Base-by-base conservation (phyloP, 2,329 filamentous ascomycete genomes). In the Sarocladium strictum region DNA sequence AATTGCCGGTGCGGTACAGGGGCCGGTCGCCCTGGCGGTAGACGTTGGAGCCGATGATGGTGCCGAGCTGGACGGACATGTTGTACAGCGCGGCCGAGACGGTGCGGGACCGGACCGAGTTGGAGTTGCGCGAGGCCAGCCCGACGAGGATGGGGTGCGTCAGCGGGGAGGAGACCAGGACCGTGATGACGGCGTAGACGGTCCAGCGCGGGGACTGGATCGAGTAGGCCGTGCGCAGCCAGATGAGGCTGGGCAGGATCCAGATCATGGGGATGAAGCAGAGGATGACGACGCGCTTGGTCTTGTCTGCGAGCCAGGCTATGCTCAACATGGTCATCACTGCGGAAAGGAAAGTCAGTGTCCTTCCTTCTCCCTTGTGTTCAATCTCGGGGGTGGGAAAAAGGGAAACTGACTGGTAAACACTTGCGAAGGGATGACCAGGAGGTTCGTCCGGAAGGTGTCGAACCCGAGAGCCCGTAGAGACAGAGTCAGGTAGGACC, bases 81-180 rank as follows among this genome's bases (percentile, higher is more conserved):
- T 86, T 86, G 66, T 86, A 86, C 15, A 82, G 68, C 0, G 81
- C 83, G 0, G 81, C 78, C 0, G 81, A 80, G 3, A 87, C 81
- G 1, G 84, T 81, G 3, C 84, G 71, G 1, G 80, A 80, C 2
- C 83, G 73, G 1, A 87, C 84, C 0, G 77, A 74, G 54, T 83
- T 83, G 1, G 81, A 77, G 61, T 87, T 87, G 50, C 79, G 43
- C 7, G 43, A 49, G 23, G 23, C 10, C 11, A 27, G 24, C 23
- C 10, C 19, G 10, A 29, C 24, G 10, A 29, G 43, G 11, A 49
- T 29, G 3, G 43, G 43, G 26, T 49, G 43, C 3, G 26, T 27
- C 9, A 29, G 3, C 11, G 69, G 74, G 54, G 71, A 75, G 10
- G 62, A 64, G 10, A 77, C 65, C 15, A 76, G 59, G 7, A 73